phyloP scores from a whole-genome alignment of 495 filamentous ascomycete genomes.

The Parathielavia appendiculata region DNA sequence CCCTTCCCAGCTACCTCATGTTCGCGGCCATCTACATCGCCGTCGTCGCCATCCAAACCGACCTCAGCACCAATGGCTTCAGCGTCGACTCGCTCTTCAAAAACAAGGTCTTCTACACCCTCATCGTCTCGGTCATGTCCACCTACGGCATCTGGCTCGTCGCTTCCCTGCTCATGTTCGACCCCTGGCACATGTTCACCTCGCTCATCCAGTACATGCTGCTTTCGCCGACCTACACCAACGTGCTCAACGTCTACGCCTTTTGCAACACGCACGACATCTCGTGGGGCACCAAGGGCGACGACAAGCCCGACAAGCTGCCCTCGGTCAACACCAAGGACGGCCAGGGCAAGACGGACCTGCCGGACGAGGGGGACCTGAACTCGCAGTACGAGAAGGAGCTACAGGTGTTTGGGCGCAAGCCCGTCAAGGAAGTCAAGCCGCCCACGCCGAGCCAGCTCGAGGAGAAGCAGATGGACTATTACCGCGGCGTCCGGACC shows the following conservation, averaged over 20 bases:
- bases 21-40: slow-evolving; percentile 96
- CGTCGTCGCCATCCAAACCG: slow-evolving; percentile 69
- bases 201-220: slow-evolving; percentile 94
- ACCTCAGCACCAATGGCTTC: slow-evolving; percentile 59
- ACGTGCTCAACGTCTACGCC: slow-evolving; percentile 97
- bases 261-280: slow-evolving; percentile 99
- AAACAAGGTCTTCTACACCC: slow-evolving; percentile 85
- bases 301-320: slow-evolving; percentile 90
- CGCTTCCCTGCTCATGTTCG: slow-evolving; percentile 89
- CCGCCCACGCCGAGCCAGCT: slow-evolving; percentile 51
- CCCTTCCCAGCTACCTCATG: slow-evolving; percentile 63
- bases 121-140: slow-evolving; percentile 84
- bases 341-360: slow-evolving; percentile 89
- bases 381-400: slow-evolving; percentile 94
- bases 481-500: slow-evolving; percentile 93
- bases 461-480: slow-evolving; percentile 87
- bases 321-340: slow-evolving; percentile 78
- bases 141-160: slow-evolving; percentile 95
- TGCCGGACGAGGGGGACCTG: slow-evolving; percentile 74
- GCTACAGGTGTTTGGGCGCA: slow-evolving; percentile 61
- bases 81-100: slow-evolving; percentile 65
- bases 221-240: slow-evolving; percentile 97
- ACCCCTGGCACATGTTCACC: slow-evolving; percentile 99
- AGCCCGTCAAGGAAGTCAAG: slow-evolving; percentile 63
- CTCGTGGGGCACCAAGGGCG: slow-evolving; percentile 98